Evolutionary conservation across 1,139 yeast species (phyloP).

Genomic region (Kluyveromyces sp.): DNA sequence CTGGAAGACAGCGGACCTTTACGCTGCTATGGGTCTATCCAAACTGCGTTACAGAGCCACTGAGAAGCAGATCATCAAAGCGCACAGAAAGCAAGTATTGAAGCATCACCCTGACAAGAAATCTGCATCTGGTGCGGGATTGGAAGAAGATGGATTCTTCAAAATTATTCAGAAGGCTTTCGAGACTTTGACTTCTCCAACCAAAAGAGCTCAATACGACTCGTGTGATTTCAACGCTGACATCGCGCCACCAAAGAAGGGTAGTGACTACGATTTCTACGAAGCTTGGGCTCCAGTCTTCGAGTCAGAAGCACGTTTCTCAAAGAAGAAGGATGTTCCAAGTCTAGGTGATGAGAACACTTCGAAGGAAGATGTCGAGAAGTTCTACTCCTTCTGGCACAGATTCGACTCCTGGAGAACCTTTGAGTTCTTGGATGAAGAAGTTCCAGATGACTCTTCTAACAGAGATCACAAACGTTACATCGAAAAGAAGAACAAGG

Average conservation of each 20-base stretch:
- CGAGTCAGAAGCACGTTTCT: slow-evolving; percentile 84
- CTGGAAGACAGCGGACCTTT: slow-evolving; percentile 95
- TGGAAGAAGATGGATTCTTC: slow-evolving; percentile 95
- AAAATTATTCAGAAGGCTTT: slow-evolving; percentile 96
- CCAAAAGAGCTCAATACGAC: slow-evolving; percentile 86
- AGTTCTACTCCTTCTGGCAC: slow-evolving; percentile 87
- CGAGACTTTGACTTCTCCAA: slow-evolving; percentile 80
- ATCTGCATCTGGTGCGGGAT: slow-evolving; percentile 66
- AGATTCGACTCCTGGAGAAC: slow-evolving; percentile 98
- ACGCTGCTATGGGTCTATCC: slow-evolving; percentile 90
- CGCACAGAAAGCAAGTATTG: slow-evolving; percentile 94
- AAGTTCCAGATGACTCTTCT: slow-evolving; percentile 97
- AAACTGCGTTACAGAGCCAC: slow-evolving; percentile 88
- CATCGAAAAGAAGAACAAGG: slow-evolving; percentile 93
- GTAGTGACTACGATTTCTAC: slow-evolving; percentile 66
- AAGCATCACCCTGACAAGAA: slow-evolving; percentile 98
- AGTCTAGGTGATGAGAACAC: slow-evolving; percentile 61
- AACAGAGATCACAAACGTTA: slow-evolving; percentile 99
- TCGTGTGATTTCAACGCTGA: slow-evolving; percentile 89
- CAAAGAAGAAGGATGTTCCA: slow-evolving; percentile 87
- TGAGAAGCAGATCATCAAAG: slow-evolving; percentile 89
- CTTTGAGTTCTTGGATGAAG: slow-evolving; percentile 96
- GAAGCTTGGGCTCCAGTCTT: slow-evolving; percentile 93
- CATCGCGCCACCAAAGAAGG: slow-evolving; percentile 69
- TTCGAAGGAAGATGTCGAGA: slow-evolving; percentile 77